Percentiles rank a stretch among this genome's conserved stretches.
These are phyloP conservation scores for Balamuthia mandrillaris DNA, from an alignment of 208 protist genomes.

Conservation along the genomic window DNA sequence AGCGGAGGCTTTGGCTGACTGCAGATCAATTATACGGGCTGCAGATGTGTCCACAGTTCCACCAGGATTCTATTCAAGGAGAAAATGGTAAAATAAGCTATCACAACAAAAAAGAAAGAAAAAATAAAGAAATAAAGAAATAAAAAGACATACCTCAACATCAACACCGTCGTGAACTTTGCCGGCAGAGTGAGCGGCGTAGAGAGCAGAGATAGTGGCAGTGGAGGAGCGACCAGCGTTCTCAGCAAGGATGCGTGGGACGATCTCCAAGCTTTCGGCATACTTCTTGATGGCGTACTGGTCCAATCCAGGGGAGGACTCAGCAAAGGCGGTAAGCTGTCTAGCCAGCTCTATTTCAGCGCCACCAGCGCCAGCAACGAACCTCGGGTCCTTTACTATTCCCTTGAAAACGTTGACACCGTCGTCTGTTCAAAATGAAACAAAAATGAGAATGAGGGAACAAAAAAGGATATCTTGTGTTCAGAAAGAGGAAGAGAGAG, in stretches of 20 bases:
- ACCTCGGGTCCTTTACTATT: constrained; percentile 75
- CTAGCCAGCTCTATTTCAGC: constrained; percentile 90
- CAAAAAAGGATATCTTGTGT: not conserved
- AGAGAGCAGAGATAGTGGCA: constrained; percentile 91
- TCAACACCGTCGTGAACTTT: constrained; percentile 87
- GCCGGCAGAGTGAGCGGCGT: constrained; percentile 89
- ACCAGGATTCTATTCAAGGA: constrained; percentile 42
- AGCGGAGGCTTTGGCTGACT: constrained; percentile 82
- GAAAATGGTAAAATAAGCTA: not conserved
- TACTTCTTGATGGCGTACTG: constrained; percentile 98
- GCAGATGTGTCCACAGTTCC: constrained; percentile 79
- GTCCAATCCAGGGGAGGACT: constrained; percentile 82
- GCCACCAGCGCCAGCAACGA: constrained; percentile 95
- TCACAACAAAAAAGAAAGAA: not conserved
- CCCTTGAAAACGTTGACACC: constrained; percentile 97
- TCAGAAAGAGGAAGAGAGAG: not conserved
- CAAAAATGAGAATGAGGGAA: not conserved
- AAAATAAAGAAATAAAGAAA: not conserved
- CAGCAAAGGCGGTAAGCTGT: constrained; percentile 45
- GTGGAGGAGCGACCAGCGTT: constrained; percentile 93
- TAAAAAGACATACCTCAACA: constrained; percentile 71
- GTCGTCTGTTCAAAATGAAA: constrained; percentile 80
- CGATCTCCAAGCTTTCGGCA: constrained; percentile 93
- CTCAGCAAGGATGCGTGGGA: constrained; percentile 96
- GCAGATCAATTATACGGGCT: constrained; percentile 87